Base-by-base conservation (phyloP, 2,329 filamentous ascomycete species). In the Epichloe elymi region DNA sequence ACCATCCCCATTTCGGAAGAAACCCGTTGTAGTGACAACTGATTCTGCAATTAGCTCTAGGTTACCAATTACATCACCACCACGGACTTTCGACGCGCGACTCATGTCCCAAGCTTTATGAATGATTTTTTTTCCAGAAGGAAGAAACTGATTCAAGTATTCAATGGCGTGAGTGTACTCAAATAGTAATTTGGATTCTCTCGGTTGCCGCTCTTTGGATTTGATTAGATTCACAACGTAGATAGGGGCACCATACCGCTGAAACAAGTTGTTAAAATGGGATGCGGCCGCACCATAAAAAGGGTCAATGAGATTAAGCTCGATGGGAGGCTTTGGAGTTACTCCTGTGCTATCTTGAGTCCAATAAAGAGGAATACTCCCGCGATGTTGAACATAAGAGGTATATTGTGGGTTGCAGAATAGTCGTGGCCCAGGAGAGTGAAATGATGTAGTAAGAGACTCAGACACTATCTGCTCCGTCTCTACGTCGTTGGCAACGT, bases 61-160 rank as follows among this genome's bases (percentile, higher is more conserved):
- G 1, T 86, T 95, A 23, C 85, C 85, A 58, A 98, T 97, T 2
- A 98, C 93, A 69, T 98, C 90, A 60, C 94, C 86, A 52, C 93
- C 90, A 37, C 87, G 83, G 59, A 84, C 82, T 68, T 98, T 98
- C 17, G 91, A 88, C 5, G 93, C 91, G 53, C 93, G 79, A 55
- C 90, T 95, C 93, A 98, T 98, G 64, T 98, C 93, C 82, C 93
- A 98, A 3, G 91, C 89, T 60, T 93, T 88, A 65, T 98, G 91
- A 10, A 91, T 80, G 48, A 98, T 95, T 63, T 88, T 88, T 62
- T 90, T 62, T 90, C 88, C 51, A 2, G 75, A 69, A 0, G 93
- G 91, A 2, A 98, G 73, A 53, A 94, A 95, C 63, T 97, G 91
- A 58, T 97, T 98, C 46, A 98, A 80, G 60, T 98, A 98, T 41